Conservation (phyloP, 1,284 basidiomycete species). For the Rhodotorula sp. region DNA sequence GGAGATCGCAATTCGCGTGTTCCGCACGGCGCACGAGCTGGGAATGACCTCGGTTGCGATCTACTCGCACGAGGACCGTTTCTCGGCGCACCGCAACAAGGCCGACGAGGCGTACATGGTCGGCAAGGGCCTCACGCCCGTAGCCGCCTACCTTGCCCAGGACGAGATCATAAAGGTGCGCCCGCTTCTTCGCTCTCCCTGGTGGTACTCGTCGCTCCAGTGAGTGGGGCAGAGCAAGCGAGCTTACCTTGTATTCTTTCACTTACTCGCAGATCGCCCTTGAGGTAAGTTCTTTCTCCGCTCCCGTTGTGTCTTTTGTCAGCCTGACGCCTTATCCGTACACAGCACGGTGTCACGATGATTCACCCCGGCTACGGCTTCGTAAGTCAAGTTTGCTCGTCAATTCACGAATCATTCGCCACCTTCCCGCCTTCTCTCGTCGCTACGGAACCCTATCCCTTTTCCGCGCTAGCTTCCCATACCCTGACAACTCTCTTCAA, state of each 20-base stretch:
- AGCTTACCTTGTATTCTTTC: too few relatives aligned
- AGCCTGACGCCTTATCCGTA: neutral
- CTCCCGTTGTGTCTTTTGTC: too few relatives aligned
- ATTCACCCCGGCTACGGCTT: conserved; percentile 99
- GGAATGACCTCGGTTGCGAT: conserved; percentile 99
- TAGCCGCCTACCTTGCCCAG: conserved; percentile 94
- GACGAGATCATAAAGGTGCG: conserved; percentile 81
- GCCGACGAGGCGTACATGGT: conserved; percentile 99
- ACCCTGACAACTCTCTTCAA: conserved; percentile 64
- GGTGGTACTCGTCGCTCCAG: conserved; percentile 61
- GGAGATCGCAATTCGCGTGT: conserved; percentile 99
- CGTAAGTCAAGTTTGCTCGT: conserved; percentile 54
- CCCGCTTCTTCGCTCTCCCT: conserved; percentile 70
- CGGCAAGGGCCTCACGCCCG: conserved; percentile 91
- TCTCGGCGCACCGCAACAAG: conserved; percentile 97
- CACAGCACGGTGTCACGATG: conserved; percentile 82
- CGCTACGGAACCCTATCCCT: too few relatives aligned
- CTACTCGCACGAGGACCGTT: conserved; percentile 94
- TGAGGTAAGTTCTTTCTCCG: conserved; percentile 4
- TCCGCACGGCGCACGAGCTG: conserved; percentile 97
- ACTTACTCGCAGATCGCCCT: conserved; percentile 8
- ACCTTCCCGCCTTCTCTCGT: neutral
- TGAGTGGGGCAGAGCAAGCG: fast-evolving
- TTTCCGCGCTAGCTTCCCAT: too few relatives aligned
- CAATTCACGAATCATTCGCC: neutral